These are phyloP conservation scores for Blastomyces gilchristii DNA, from an alignment of 2,329 filamentous ascomycete genomes.

Conservation along the genomic window DNA sequence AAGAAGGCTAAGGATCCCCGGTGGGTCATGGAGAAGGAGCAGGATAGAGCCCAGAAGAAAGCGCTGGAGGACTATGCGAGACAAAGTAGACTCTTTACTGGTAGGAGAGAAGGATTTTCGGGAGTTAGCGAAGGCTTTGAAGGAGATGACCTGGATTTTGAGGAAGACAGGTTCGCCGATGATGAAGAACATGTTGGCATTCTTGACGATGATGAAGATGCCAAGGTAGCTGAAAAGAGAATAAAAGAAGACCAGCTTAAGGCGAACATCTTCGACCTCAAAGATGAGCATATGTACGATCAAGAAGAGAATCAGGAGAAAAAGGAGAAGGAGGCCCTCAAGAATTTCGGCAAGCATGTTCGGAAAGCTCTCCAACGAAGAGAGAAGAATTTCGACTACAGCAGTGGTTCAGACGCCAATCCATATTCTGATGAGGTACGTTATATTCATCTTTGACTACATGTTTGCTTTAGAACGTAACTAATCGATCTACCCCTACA, in stretches of 20 bases:
- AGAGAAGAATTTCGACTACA: conserved; percentile 80
- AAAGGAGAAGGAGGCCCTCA: conserved; percentile 55
- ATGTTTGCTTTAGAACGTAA: conserved; percentile 2
- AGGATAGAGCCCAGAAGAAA: conserved; percentile 44
- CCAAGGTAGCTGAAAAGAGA: conserved; percentile 59
- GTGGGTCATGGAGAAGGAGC: conserved; percentile 63
- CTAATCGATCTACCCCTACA: conserved; percentile 10
- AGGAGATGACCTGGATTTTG: conserved; percentile 56
- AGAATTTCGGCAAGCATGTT: conserved; percentile 63
- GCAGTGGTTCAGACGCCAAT: conserved; percentile 55
- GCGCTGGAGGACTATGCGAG: conserved; percentile 48
- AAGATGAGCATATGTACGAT: conserved; percentile 60
- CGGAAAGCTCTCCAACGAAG: conserved; percentile 73
- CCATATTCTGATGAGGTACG: conserved; percentile 47
- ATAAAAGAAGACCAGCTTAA: conserved; percentile 74
- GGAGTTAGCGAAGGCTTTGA: conserved; percentile 44
- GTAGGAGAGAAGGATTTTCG: conserved; percentile 34
- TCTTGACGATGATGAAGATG: conserved; percentile 75
- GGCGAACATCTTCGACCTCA: conserved; percentile 73
- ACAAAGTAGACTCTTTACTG: conserved; percentile 37
- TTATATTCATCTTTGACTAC: neutral
- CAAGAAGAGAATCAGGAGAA: conserved; percentile 56
- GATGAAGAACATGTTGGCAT: conserved; percentile 71
- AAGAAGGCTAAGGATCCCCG: conserved; percentile 65
- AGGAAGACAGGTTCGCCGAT: conserved; percentile 69